phyloP scores from a whole-genome alignment of 768 basidiomycete genomes.

The Tylopilus rubrobrunneus region DNA sequence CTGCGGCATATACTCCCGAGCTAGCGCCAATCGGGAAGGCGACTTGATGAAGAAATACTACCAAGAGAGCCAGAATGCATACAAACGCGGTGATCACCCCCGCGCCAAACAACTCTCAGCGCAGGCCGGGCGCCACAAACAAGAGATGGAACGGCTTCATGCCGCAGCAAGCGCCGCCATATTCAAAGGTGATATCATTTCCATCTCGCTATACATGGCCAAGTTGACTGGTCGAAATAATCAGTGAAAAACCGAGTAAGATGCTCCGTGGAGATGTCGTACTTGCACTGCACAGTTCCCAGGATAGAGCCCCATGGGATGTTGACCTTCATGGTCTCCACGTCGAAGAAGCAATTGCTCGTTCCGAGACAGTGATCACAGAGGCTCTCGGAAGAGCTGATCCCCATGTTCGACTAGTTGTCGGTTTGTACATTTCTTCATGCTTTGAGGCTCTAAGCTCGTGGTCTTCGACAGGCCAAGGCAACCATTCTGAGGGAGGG shows the following conservation, averaged over 20 bases:
- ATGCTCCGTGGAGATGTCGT: not conserved
- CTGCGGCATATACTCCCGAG: conserved; percentile 33
- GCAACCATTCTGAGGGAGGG: conserved; percentile 76
- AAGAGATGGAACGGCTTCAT: conserved; percentile 72
- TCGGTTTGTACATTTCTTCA: conserved; percentile 50
- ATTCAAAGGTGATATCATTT: conserved; percentile 48
- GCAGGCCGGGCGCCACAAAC: conserved; percentile 72
- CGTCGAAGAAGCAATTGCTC: conserved; percentile 83
- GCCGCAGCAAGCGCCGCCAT: conserved; percentile 82
- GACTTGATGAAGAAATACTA: conserved; percentile 67
- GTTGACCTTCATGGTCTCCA: conserved; percentile 90
- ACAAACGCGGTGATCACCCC: conserved; percentile 67
- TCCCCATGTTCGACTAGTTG: conserved; percentile 70
- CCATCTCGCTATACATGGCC: not conserved
- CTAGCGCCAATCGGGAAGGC: conserved; percentile 71
- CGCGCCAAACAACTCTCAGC: conserved; percentile 77
- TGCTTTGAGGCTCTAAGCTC: not conserved
- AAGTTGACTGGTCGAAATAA: not conserved
- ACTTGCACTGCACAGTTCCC: conserved; percentile 3
- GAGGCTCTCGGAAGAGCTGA: conserved; percentile 53
- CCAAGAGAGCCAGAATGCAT: conserved; percentile 48
- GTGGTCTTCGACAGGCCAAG: conserved; percentile 55
- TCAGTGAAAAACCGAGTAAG: conserved; percentile 62
- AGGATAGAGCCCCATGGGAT: conserved; percentile 64
- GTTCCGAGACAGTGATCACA: conserved; percentile 67